Base-by-base conservation (phyloP, 2,329 filamentous ascomycete genomes). In the Beauveria medogensis region DNA sequence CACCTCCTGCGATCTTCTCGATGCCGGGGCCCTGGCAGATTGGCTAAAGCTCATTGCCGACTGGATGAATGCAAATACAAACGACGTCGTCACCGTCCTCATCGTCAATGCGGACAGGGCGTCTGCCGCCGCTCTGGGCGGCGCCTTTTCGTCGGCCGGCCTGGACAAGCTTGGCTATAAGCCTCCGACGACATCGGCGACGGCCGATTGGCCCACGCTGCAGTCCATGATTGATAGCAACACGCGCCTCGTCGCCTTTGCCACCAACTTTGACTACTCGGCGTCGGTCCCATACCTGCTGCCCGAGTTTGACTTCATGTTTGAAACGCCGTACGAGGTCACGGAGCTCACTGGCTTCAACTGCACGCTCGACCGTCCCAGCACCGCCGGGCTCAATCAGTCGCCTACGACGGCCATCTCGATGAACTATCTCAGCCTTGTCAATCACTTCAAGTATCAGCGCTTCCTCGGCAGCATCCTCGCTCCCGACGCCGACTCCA, bases 361-460 rank as follows among this genome's bases (percentile, higher is more conserved):
- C 72, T 94, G 90, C 78, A 81, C 79, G 0, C 79, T 90, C 4
- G 78, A 88, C 68, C 84, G 90, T 0, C 90, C 90, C 0, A 73
- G 79, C 0, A 55, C 28, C 8, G 58, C 34, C 22, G 50, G 24
- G 12, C 72, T 73, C 6, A 74, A 86, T 40, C 71, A 73, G 24
- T 70, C 76, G 3, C 80, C 80, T 54, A 68, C 80, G 18, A 68
- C 77, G 1, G 89, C 87, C 2, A 69, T 89, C 28, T 69, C 77
- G 0, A 78, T 79, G 1, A 82, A 82, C 66, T 80, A 84, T 67
- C 80, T 94, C 71, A 84, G 89, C 28, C 77, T 94, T 10, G 80
- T 90, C 77, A 94, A 94, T 78, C 90, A 94, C 75, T 93, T 94
- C 77, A 80, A 88, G 58, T 86, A 92, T 76, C 75, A 79, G 61